Evolutionary conservation across 2,329 filamentous ascomycete genomes (phyloP).

Genomic region (Coniochaeta sp.): DNA sequence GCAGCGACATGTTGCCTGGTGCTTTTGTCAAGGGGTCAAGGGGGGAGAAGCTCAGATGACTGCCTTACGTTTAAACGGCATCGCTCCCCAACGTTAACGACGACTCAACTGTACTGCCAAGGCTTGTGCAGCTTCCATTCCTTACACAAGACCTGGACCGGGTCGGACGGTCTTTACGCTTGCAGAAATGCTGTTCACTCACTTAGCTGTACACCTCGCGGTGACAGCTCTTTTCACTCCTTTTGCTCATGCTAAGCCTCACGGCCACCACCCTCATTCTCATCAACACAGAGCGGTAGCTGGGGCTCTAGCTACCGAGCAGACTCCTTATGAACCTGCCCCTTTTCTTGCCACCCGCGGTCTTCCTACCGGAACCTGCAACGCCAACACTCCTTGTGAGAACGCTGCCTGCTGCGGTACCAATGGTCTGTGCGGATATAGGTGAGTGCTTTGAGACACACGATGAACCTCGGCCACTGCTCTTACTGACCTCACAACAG

Average conservation of each 20-base stretch:
- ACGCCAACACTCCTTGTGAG: slow-evolving; percentile 10
- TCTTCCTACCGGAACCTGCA: slow-evolving; percentile 9
- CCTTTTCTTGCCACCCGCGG: neutral
- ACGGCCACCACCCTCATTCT: neutral
- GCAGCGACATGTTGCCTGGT: neutral
- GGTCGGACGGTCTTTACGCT: neutral
- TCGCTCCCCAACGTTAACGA: neutral
- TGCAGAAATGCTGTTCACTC: neutral
- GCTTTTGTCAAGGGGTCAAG: neutral
- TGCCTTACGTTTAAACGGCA: neutral
- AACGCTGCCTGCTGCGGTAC: slow-evolving; percentile 17
- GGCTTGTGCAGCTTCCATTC: neutral
- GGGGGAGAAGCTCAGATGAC: neutral
- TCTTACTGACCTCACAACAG: neutral
- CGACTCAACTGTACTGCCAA: neutral
- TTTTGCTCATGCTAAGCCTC: neutral
- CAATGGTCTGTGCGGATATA: slow-evolving; percentile 8
- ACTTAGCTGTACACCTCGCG: neutral
- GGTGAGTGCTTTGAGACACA: neutral
- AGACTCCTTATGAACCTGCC: neutral
- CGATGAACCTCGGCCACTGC: neutral
- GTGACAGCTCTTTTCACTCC: neutral
- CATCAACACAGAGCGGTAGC: neutral
- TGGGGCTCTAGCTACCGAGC: neutral
- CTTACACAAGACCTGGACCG: neutral